These are phyloP conservation scores for Logfia minima DNA, from an alignment of 129 eudicot genomes.

Conservation along the genomic window DNA sequence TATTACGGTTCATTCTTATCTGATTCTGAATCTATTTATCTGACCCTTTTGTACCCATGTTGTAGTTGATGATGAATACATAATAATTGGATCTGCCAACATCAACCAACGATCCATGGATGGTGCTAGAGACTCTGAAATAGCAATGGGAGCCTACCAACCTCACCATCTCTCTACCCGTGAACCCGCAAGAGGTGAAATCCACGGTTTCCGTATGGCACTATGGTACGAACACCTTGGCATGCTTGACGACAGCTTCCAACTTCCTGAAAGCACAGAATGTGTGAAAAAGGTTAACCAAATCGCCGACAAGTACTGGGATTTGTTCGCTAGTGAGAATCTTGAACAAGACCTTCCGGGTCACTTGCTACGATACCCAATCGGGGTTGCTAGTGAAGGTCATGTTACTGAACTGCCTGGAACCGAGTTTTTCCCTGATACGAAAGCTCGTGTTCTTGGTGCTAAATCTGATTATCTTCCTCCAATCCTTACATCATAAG, in stretches of 20 bases:
- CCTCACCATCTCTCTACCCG: conserved; percentile 53
- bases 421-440: conserved; percentile 70
- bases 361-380: conserved; percentile 71
- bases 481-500: conserved; percentile 68
- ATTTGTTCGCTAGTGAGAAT: conserved; percentile 51
- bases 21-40: neutral
- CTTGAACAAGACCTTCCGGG: conserved; percentile 73
- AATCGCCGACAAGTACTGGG: conserved; percentile 71
- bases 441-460: conserved; percentile 67
- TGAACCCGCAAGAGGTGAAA: conserved; percentile 64
- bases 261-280: conserved; percentile 47
- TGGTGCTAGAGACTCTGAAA: conserved; percentile 74
- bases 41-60: neutral
- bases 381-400: conserved; percentile 57
- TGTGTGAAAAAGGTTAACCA: conserved; percentile 59
- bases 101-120: conserved; percentile 91
- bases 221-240: conserved; percentile 88
- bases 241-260: conserved; percentile 68
- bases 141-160: conserved; percentile 87
- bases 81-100: conserved; percentile 77
- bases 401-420: conserved; percentile 64
- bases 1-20: neutral
- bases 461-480: conserved; percentile 64
- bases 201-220: conserved; percentile 81
- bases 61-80: conserved; percentile 78